Base-by-base conservation (phyloP, 2,329 filamentous ascomycete species). In the Paramyrothecium roridum region DNA sequence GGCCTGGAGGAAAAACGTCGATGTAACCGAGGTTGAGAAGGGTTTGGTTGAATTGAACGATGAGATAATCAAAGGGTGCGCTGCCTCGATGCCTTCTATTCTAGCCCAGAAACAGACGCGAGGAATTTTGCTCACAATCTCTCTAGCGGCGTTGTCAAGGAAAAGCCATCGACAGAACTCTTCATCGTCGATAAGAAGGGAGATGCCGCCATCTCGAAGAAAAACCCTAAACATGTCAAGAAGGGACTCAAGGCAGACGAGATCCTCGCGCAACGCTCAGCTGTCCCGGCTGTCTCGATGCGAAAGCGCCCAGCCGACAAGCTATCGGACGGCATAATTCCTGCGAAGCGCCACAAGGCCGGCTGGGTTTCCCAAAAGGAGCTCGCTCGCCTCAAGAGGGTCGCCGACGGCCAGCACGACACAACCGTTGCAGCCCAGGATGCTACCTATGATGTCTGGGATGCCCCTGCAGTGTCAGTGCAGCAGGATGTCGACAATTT, bases 1-100 rank as follows among this genome's bases (percentile, higher is more conserved):
- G 78, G 93, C 95, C 33, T 99, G 95, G 95, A 85, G 95, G 69
- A 99, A 98, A 74, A 96, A 99, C 76, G 91, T 99, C 73, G 91
- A 99, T 74, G 84, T 98, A 59, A 88, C 90, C 26, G 88, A 96
- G 59, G 84, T 99, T 23, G 83, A 93, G 65, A 77, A 88, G 53
- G 95, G 95, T 57, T 83, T 99, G 34, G 88, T 92, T 59, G 82
- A 89, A 67, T 78, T 96, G 62, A 91, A 95, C 66, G 89, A 96
- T 56, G 90, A 98, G 77, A 88, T 97, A 58, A 95, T 96, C 62
- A 83, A 88, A 79, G 95, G 95, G 91, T 93, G 80, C 57, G 77
- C 19, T 47, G 26, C 26, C 26, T 30, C 26, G 10, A 43, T 43
- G 37, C 16, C 16, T 43, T 19, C n/a, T 19, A 6, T 13, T 13